Conservation (phyloP, 148 eudicot genomes). For the Linanthus parryae region DNA sequence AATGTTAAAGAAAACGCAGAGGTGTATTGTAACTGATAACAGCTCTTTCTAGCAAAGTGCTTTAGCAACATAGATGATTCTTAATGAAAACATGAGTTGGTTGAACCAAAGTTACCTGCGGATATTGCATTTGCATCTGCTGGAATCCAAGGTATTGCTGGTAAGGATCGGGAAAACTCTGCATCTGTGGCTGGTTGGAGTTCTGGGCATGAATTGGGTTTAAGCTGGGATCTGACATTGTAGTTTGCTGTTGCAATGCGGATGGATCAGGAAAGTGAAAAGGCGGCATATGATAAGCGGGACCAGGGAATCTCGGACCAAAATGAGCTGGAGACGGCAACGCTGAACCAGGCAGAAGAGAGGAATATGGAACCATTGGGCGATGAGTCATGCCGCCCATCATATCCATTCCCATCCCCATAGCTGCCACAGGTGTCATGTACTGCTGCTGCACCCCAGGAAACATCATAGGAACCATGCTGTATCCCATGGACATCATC, state of each 20-base stretch:
- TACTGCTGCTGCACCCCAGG: conserved; percentile 72
- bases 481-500: conserved; percentile 87
- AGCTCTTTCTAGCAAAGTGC: too few relatives aligned
- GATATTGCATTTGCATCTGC: conserved; percentile 37
- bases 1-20: too few relatives aligned
- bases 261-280: conserved; percentile 29
- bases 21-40: background rate
- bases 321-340: conserved; percentile 42
- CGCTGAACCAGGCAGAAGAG: conserved; percentile 32
- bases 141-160: conserved; percentile 55
- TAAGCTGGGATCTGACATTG: conserved; percentile 18
- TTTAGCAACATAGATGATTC: background rate
- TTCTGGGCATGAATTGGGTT: conserved; percentile 19
- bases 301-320: conserved; percentile 41
- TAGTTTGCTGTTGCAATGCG: conserved; percentile 25
- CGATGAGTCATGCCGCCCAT: conserved; percentile 54
- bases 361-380: conserved; percentile 44
- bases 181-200: conserved; percentile 27
- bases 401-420: conserved; percentile 50
- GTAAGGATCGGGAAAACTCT: conserved; percentile 41
- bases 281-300: conserved; percentile 36
- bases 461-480: conserved; percentile 82
- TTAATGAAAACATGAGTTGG: too few relatives aligned
- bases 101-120: conserved; percentile 23
- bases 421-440: conserved; percentile 50